These are phyloP conservation scores for Cucumis hystrix DNA, from an alignment of 306 rosid species.

Conservation along the genomic window DNA sequence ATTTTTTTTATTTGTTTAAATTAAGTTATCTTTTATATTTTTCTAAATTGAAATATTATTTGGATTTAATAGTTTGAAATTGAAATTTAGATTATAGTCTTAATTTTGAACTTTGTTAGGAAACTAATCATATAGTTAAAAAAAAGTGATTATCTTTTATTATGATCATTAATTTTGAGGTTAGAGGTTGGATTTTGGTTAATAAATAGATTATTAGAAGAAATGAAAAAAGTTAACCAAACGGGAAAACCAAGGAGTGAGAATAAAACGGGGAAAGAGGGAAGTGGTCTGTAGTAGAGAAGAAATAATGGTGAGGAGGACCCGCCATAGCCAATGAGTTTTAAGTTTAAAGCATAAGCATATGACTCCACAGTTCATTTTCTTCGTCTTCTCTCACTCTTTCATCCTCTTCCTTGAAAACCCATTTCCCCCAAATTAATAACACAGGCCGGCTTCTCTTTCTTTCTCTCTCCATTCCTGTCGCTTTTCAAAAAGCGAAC, in stretches of 20 bases:
- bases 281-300: not conserved
- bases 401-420: not conserved
- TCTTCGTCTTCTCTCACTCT: not conserved
- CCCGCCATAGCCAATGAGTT: constrained; percentile 5
- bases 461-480: not conserved
- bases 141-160: too few relatives aligned
- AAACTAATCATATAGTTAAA: too few relatives aligned
- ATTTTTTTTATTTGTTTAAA: too few relatives aligned
- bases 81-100: too few relatives aligned
- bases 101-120: too few relatives aligned
- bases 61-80: too few relatives aligned
- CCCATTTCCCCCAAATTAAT: not conserved
- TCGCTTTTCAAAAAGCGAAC: constrained; percentile 3
- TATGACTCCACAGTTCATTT: not conserved
- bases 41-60: too few relatives aligned
- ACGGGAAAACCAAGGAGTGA: not conserved
- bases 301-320: not conserved
- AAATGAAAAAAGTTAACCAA: too few relatives aligned
- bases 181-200: too few relatives aligned
- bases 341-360: not conserved
- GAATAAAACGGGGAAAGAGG: not conserved
- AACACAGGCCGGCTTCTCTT: not conserved
- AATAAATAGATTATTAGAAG: too few relatives aligned
- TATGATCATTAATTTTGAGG: too few relatives aligned
- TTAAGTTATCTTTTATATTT: too few relatives aligned